Evolutionary conservation across 2,329 filamentous ascomycete species (phyloP).

Genomic region (Microsporum audouinii): DNA sequence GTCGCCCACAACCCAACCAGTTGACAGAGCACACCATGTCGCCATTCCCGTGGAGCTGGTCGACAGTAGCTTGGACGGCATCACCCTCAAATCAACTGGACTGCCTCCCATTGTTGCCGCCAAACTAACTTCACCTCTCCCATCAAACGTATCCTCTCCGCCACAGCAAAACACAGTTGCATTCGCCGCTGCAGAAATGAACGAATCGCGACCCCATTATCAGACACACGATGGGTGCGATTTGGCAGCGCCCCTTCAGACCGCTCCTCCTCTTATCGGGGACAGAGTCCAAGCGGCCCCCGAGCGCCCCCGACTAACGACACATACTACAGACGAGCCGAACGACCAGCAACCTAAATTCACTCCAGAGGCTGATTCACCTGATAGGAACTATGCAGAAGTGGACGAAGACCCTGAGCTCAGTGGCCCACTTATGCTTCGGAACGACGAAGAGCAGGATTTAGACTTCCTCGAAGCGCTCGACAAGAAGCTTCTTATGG

Average conservation of each 20-base stretch:
- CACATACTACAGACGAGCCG: slow-evolving; percentile 9
- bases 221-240: not conserved
- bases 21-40: slow-evolving; percentile 22
- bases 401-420: slow-evolving; percentile 34
- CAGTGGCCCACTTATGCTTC: slow-evolving; percentile 33
- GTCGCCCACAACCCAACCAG: slow-evolving; percentile 26
- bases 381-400: slow-evolving; percentile 33
- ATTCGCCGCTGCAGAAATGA: slow-evolving; percentile 14
- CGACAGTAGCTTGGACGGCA: slow-evolving; percentile 37
- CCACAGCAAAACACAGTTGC: slow-evolving; percentile 5
- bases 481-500: slow-evolving; percentile 33
- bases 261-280: not conserved
- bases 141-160: slow-evolving; percentile 17
- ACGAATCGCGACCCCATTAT: not conserved
- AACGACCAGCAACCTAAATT: slow-evolving; percentile 19
- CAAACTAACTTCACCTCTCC: slow-evolving; percentile 30
- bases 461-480: slow-evolving; percentile 32
- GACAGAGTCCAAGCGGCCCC: not conserved
- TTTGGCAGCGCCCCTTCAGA: not conserved
- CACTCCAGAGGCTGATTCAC: slow-evolving; percentile 6
- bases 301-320: not conserved
- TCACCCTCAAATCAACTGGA: slow-evolving; percentile 37
- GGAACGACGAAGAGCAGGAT: slow-evolving; percentile 32
- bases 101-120: slow-evolving; percentile 34
- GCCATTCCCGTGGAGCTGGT: slow-evolving; percentile 36